Conservation (phyloP, 345 rosid species). For the Populus alba region DNA sequence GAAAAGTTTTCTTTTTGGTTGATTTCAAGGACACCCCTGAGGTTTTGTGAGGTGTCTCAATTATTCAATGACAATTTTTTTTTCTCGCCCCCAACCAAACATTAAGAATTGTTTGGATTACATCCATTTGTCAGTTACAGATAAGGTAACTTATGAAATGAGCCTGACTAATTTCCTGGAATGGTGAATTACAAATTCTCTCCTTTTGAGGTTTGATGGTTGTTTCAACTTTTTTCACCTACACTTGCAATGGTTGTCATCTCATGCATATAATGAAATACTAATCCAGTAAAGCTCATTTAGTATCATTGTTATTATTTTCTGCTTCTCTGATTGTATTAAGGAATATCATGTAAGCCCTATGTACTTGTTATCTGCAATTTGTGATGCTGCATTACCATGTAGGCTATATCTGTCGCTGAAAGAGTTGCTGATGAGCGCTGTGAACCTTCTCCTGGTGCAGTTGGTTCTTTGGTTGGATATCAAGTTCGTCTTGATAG, state of each 20-base stretch:
- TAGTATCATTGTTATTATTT: neutral
- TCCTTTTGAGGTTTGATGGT: too few relatives aligned
- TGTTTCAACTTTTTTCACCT: neutral
- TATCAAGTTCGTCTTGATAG: slow-evolving; percentile 98
- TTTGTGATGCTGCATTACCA: slow-evolving; percentile 10
- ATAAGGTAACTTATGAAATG: too few relatives aligned
- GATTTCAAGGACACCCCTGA: too few relatives aligned
- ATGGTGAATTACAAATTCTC: too few relatives aligned
- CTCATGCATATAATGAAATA: neutral
- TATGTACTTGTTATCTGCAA: neutral
- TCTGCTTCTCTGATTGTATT: neutral
- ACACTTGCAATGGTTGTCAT: neutral
- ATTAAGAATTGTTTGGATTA: too few relatives aligned
- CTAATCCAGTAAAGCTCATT: neutral
- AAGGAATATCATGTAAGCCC: neutral
- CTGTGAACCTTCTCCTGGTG: slow-evolving; percentile 84
- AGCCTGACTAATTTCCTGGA: too few relatives aligned
- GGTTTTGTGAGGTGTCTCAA: too few relatives aligned
- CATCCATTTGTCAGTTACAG: too few relatives aligned
- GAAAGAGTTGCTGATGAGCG: slow-evolving; percentile 96
- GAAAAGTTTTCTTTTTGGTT: too few relatives aligned
- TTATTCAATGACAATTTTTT: too few relatives aligned
- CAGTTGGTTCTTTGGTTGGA: slow-evolving; percentile 77
- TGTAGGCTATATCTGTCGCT: slow-evolving; percentile 95
- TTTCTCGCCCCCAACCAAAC: too few relatives aligned